Percentiles rank a stretch among this genome's conserved stretches.
Conservation (phyloP, 2,329 filamentous ascomycete genomes). For the Akanthomyces dipterigenus region DNA sequence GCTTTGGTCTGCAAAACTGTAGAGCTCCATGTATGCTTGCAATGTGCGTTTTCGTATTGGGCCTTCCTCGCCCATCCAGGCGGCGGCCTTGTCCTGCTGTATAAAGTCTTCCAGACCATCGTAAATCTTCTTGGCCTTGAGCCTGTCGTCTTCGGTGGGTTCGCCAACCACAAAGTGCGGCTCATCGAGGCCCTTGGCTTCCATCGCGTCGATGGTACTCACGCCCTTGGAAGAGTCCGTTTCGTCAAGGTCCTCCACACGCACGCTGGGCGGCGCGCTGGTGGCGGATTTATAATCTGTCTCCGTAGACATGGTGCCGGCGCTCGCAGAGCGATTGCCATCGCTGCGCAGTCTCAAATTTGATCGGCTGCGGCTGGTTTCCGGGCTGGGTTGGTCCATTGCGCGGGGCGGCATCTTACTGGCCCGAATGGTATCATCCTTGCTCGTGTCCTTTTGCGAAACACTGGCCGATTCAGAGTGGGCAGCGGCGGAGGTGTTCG, state of each 20-base stretch:
- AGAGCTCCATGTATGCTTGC: constrained; percentile 83
- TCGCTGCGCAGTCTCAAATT: constrained; percentile 38
- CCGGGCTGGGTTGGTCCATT: constrained; percentile 23
- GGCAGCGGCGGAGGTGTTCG: neutral
- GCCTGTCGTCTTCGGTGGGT: constrained; percentile 61
- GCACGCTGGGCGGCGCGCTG: constrained; percentile 30
- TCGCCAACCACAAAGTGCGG: constrained; percentile 52
- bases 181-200: constrained; percentile 45
- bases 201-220: constrained; percentile 23
- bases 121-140: constrained; percentile 76
- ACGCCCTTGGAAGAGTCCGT: constrained; percentile 26
- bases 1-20: constrained; percentile 76
- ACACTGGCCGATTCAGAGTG: constrained; percentile 5
- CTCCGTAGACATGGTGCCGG: constrained; percentile 30
- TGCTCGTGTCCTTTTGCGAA: constrained; percentile 12
- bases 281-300: constrained; percentile 36
- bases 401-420: constrained; percentile 19
- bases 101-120: constrained; percentile 79
- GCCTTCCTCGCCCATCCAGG: constrained; percentile 79
- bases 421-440: constrained; percentile 23
- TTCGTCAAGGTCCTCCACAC: constrained; percentile 34
- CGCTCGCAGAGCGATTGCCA: constrained; percentile 28
- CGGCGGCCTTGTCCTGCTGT: constrained; percentile 69
- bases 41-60: constrained; percentile 51
- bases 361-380: constrained; percentile 28